Conservation (phyloP, 805 yeast genomes). For the Dipodascopsis tothii region DNA sequence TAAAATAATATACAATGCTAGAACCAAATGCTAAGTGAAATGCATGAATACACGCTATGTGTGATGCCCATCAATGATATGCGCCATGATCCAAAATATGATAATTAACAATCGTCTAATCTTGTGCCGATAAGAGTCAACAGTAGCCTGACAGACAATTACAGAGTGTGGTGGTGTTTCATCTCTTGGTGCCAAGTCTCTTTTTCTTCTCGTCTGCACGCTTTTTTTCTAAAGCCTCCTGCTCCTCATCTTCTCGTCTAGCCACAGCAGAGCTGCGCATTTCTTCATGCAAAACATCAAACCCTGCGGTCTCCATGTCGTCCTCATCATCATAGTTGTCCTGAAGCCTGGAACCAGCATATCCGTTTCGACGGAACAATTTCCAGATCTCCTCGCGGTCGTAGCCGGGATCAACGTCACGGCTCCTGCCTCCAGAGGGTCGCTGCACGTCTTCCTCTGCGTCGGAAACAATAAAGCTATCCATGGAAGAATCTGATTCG, state of each 20-base stretch:
- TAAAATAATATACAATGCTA: too few species aligned
- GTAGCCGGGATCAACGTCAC: slow-evolving; percentile 42
- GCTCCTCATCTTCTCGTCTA: slow-evolving; percentile 64
- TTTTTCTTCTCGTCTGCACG: slow-evolving; percentile 21
- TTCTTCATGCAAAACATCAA: slow-evolving; percentile 81
- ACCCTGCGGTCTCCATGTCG: slow-evolving; percentile 94
- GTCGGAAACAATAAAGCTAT: slow-evolving; percentile 55
- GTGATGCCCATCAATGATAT: too few species aligned
- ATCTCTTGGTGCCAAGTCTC: too few species aligned
- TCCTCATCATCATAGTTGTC: slow-evolving; percentile 41
- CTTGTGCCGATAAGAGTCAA: too few species aligned
- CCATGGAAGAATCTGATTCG: slow-evolving; percentile 30
- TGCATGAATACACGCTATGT: too few species aligned
- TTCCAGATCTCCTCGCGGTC: slow-evolving; percentile 87
- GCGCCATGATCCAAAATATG: too few species aligned
- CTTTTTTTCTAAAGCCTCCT: slow-evolving; percentile 35
- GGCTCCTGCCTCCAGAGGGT: slow-evolving; percentile 10
- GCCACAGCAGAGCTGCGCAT: slow-evolving; percentile 60
- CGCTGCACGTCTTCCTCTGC: slow-evolving; percentile 36
- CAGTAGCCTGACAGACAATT: too few species aligned
- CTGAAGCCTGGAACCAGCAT: slow-evolving; percentile 32
- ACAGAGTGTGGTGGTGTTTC: too few species aligned
- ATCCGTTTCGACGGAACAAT: slow-evolving; percentile 60
- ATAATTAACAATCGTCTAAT: too few species aligned
- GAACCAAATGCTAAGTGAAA: too few species aligned